phyloP scores from a whole-genome alignment of 306 rosid species.

The Hippophae tibetana region DNA sequence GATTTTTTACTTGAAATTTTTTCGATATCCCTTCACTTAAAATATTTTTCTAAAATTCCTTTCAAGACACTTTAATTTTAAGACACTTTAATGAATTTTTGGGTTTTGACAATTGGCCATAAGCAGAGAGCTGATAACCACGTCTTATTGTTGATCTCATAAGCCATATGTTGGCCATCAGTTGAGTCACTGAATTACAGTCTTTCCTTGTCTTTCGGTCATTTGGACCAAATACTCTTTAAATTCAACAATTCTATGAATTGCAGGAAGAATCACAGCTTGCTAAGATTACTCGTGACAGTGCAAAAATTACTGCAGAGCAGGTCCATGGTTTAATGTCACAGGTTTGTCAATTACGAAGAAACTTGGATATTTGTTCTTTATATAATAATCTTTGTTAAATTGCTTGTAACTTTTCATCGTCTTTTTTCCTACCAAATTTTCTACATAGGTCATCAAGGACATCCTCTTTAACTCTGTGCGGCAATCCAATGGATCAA shows the following conservation, averaged over 20 bases:
- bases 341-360: constrained; percentile 44
- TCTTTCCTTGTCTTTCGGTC: background rate
- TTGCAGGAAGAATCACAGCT: constrained; percentile 87
- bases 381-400: background rate
- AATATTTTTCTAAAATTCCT: too few species aligned
- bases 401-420: background rate
- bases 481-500: constrained; percentile 48
- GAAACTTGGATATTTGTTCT: constrained; percentile 2
- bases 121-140: background rate
- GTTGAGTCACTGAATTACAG: background rate
- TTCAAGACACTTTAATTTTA: too few species aligned
- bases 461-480: constrained; percentile 83
- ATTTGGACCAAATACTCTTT: background rate
- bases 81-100: background rate
- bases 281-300: constrained; percentile 84
- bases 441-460: constrained; percentile 65
- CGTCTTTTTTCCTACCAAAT: background rate
- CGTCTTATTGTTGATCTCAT: background rate
- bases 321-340: constrained; percentile 97
- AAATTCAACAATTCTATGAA: constrained; percentile 17
- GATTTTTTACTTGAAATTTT: too few species aligned
- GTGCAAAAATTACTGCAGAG: constrained; percentile 93
- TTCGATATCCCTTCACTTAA: too few species aligned
- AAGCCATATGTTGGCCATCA: background rate
- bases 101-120: background rate